Base-by-base conservation (phyloP, 495 filamentous ascomycete genomes). In the Chaetomidium leptoderma region DNA sequence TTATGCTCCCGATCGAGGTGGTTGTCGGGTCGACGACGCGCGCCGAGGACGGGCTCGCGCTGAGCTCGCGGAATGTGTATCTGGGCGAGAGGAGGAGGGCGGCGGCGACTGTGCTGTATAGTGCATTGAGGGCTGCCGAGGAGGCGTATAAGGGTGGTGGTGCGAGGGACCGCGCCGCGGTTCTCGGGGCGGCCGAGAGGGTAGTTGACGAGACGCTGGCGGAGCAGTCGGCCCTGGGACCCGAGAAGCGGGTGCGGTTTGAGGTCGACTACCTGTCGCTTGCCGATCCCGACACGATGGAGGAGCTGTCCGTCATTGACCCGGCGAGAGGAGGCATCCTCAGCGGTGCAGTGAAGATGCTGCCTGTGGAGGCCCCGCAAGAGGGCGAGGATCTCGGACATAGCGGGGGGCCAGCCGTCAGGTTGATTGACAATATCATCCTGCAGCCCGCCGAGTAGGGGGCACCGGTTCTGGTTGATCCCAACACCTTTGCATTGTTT, bases 51-150 rank as follows among this genome's bases (percentile, higher is more conserved):
- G 93, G 95, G 7, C 72, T 99, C 61, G 93, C 93, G n/a, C 77
- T 96, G 80, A 97, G 92, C 69, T 92, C 88, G 14, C 78, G 93
- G 53, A 99, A 99, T 71, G 88, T 96, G 27, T 97, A 97, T 70
- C 78, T 99, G 3, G 95, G 93, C 1, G 69, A 76, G 39, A 77
- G 90, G 39, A 77, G 93, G 65, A 79, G 93, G 26, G 67, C 71
- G 3, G 81, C 89, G 3, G 92, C 90, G 0, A 81, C 84, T 2
- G 86, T 90, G 11, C 71, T 99, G 21, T 79, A 78, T 44, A 79
- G 77, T 42, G 81, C 89, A 0, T 68, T 99, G 44, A 77, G 69
- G 55, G 81, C 84, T 5, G 89, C 90, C 0, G 89, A 95, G 64
- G 74, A 73, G 24, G 79, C 76, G 19, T 96, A 91, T 59, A 16